A percentile compares a stretch with the other conserved stretches of the same genome.
Conservation (phyloP, 768 basidiomycete species). For the Termitomyces bulborhizus region DNA sequence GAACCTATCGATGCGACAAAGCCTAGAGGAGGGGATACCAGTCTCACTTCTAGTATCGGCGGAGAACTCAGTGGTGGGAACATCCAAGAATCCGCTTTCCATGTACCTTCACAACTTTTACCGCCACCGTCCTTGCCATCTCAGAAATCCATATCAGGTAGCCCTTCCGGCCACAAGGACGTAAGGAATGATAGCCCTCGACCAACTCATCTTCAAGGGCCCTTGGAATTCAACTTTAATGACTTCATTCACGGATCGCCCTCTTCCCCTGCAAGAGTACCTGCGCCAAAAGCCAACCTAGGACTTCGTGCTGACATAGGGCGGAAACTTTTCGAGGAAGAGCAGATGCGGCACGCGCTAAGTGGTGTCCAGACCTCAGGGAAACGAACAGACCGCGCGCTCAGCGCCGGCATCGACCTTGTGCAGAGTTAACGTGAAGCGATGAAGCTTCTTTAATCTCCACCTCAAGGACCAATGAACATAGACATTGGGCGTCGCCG, state of each 20-base stretch:
- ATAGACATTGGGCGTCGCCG: constrained; percentile 15
- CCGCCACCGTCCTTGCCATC: constrained; percentile 27
- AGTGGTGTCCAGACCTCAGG: constrained; percentile 20
- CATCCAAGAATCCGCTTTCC: neutral
- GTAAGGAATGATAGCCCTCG: constrained; percentile 22
- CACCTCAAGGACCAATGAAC: constrained; percentile 12
- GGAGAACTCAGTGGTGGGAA: constrained; percentile 18
- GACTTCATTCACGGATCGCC: constrained; percentile 74
- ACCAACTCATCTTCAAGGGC: constrained; percentile 27
- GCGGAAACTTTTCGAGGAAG: constrained; percentile 65
- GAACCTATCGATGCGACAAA: constrained; percentile 11
- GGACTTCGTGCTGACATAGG: constrained; percentile 61
- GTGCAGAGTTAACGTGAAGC: constrained; percentile 28
- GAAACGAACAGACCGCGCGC: constrained; percentile 23
- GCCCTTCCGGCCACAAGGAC: constrained; percentile 18
- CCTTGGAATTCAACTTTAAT: constrained; percentile 53
- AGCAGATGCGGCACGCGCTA: constrained; percentile 43
- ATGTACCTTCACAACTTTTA: constrained; percentile 20
- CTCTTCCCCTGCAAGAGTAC: constrained; percentile 45
- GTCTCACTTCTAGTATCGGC: constrained; percentile 34
- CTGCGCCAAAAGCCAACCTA: constrained; percentile 33
- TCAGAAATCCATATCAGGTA: constrained; percentile 15
- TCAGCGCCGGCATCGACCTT: constrained; percentile 40
- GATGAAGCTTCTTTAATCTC: neutral
- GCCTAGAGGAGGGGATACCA: constrained; percentile 27